Conservation (phyloP, 768 basidiomycete species). For the Tylopilus cervinicoccineus region DNA sequence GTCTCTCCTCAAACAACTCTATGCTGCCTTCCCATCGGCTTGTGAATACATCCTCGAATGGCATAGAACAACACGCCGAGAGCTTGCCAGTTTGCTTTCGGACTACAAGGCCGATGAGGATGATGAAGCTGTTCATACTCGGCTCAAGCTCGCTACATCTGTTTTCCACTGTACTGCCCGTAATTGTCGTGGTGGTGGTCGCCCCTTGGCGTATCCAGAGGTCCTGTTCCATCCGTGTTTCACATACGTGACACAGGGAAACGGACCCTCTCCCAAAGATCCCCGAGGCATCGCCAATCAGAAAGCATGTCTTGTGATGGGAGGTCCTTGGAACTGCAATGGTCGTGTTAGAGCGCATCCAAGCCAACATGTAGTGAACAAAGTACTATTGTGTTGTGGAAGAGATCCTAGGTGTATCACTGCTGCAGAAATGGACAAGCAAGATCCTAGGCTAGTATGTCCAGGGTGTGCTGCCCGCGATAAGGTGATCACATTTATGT, state of each 20-base stretch:
- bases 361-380: conserved; percentile 10
- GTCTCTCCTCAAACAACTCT: conserved; percentile 15
- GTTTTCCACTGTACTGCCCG: conserved; percentile 22
- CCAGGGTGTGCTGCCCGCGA: conserved; percentile 12
- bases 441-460: conserved; percentile 18
- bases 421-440: conserved; percentile 25
- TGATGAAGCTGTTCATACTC: conserved; percentile 14
- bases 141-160: conserved; percentile 27
- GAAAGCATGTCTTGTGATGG: conserved; percentile 24
- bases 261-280: conserved; percentile 13
- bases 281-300: conserved; percentile 20
- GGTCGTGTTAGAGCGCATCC: conserved; percentile 22
- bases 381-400: conserved; percentile 17
- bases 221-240: conserved; percentile 30
- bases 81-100: conserved; percentile 27
- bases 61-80: conserved; percentile 25
- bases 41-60: conserved; percentile 21
- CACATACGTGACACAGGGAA: conserved; percentile 4
- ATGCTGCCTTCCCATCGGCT: conserved; percentile 12
- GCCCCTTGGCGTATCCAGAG: conserved; percentile 22
- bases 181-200: conserved; percentile 13
- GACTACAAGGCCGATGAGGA: conserved; percentile 15
- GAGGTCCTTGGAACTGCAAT: conserved; percentile 18
- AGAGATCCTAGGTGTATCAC: conserved; percentile 23
- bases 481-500: conserved; percentile 9